Percentiles rank a stretch among this genome's conserved stretches.
phyloP scores from a whole-genome alignment of 2,329 filamentous ascomycete genomes.

The Furcasterigmium furcatum region DNA sequence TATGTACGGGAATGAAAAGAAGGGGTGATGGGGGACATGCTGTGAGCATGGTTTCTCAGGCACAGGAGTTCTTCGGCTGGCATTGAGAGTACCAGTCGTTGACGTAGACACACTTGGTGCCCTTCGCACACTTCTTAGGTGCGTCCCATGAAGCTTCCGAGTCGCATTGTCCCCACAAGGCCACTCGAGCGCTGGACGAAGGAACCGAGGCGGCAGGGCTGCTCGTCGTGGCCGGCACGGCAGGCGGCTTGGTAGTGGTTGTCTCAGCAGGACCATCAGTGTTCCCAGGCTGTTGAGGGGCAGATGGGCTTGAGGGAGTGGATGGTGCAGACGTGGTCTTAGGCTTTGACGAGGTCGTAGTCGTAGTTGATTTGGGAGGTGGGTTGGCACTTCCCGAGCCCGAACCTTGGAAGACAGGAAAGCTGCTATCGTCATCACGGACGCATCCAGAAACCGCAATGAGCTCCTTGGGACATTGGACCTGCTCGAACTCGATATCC shows the following conservation, averaged over 20 bases:
- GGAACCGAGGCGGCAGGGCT: neutral
- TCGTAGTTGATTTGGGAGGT: too few relatives aligned
- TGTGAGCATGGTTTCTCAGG: conserved; percentile 6
- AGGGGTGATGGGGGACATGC: conserved; percentile 6
- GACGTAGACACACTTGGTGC: conserved; percentile 28
- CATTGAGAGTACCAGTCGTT: conserved; percentile 42
- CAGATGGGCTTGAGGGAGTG: too few relatives aligned
- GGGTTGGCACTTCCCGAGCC: too few relatives aligned
- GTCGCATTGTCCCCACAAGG: conserved; percentile 31
- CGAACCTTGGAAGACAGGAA: conserved; percentile 4
- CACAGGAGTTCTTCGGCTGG: conserved; percentile 19
- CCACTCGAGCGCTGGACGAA: neutral
- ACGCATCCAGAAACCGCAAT: conserved; percentile 32
- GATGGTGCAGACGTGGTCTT: too few relatives aligned
- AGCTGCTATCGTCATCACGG: conserved; percentile 16
- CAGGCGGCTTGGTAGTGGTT: neutral
- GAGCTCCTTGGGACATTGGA: conserved; percentile 49
- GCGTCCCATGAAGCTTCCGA: conserved; percentile 27
- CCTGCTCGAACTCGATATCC: conserved; percentile 47
- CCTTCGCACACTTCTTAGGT: conserved; percentile 27
- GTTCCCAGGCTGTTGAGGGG: too few relatives aligned
- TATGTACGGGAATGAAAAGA: too few relatives aligned
- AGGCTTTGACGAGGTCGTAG: too few relatives aligned
- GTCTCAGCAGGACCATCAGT: too few relatives aligned
- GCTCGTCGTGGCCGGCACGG: neutral